These are phyloP conservation scores for Passiflora organensis DNA, from an alignment of 345 rosid genomes.

Conservation along the genomic window DNA sequence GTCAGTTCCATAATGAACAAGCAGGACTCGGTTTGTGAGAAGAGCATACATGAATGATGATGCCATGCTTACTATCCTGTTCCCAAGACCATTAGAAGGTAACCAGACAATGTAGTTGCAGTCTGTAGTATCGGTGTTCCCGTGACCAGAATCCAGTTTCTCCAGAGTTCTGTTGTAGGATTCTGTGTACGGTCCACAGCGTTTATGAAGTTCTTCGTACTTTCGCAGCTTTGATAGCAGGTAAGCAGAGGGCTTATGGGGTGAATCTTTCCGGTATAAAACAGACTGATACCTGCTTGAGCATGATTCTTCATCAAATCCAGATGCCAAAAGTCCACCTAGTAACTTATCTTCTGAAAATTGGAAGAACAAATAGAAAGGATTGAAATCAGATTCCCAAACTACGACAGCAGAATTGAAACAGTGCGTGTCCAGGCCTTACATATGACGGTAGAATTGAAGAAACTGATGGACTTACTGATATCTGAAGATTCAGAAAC, in stretches of 20 bases:
- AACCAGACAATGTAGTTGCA: slow-evolving; percentile 23
- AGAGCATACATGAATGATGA: slow-evolving; percentile 22
- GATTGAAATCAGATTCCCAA: no score
- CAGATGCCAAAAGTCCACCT: slow-evolving; percentile 9
- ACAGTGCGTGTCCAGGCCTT: no score
- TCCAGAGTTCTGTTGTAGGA: background rate
- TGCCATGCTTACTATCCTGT: slow-evolving; percentile 23
- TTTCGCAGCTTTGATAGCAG: slow-evolving; percentile 15
- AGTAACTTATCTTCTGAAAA: background rate
- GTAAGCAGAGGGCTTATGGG: slow-evolving; percentile 16
- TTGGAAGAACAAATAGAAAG: no score
- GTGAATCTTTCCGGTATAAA: slow-evolving; percentile 10
- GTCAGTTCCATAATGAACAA: slow-evolving; percentile 11
- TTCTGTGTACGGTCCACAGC: slow-evolving; percentile 11
- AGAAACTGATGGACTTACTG: background rate
- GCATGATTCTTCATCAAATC: slow-evolving; percentile 21
- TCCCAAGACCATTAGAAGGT: slow-evolving; percentile 22
- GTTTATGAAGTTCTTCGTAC: slow-evolving; percentile 17
- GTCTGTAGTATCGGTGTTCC: background rate
- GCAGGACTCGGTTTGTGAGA: slow-evolving; percentile 19
- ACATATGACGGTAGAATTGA: no score
- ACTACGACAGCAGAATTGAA: no score
- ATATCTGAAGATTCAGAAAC: background rate
- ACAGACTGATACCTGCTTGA: slow-evolving; percentile 14
- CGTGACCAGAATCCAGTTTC: background rate